Conservation (phyloP, 352 stramenopile genomes). For the Phytophthora ramorum region DNA sequence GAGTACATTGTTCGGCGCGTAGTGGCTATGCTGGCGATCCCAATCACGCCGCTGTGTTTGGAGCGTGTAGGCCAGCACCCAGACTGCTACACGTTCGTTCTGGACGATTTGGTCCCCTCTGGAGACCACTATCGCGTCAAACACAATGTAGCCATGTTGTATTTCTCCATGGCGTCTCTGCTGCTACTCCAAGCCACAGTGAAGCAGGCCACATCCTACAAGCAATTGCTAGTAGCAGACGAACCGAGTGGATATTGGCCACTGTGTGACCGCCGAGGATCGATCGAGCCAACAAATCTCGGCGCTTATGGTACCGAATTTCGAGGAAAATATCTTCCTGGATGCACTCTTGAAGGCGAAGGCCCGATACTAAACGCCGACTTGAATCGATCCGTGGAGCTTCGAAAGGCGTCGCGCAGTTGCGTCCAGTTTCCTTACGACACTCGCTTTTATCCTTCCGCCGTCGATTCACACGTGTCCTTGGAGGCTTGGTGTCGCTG, state of each 20-base stretch:
- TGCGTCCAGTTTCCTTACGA: conserved; percentile 67
- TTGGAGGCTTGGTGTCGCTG: conserved; percentile 86
- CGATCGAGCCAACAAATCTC: conserved; percentile 72
- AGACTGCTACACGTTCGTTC: conserved; percentile 76
- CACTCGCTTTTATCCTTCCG: conserved; percentile 45
- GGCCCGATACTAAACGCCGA: conserved; percentile 87
- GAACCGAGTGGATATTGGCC: conserved; percentile 86
- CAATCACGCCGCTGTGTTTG: conserved; percentile 50
- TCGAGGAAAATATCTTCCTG: conserved; percentile 61
- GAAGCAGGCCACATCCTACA: conserved; percentile 83
- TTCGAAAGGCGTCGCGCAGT: conserved; percentile 62
- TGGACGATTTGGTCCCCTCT: conserved; percentile 64
- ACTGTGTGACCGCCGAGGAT: conserved; percentile 84
- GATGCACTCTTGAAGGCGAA: conserved; percentile 72
- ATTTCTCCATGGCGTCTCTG: conserved; percentile 90
- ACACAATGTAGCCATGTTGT: conserved; percentile 85
- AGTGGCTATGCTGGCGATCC: conserved; percentile 61
- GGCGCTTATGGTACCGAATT: conserved; percentile 57
- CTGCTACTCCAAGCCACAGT: conserved; percentile 79
- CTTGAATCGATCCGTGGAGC: conserved; percentile 72
- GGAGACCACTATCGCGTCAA: conserved; percentile 66
- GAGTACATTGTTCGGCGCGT: conserved; percentile 62
- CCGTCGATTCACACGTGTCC: conserved; percentile 49
- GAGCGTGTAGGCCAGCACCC: conserved; percentile 55
- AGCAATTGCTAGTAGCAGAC: conserved; percentile 75